Evolutionary conservation across 371 early-diverging fungal species (phyloP).

Genomic region (Mucor saturninus): DNA sequence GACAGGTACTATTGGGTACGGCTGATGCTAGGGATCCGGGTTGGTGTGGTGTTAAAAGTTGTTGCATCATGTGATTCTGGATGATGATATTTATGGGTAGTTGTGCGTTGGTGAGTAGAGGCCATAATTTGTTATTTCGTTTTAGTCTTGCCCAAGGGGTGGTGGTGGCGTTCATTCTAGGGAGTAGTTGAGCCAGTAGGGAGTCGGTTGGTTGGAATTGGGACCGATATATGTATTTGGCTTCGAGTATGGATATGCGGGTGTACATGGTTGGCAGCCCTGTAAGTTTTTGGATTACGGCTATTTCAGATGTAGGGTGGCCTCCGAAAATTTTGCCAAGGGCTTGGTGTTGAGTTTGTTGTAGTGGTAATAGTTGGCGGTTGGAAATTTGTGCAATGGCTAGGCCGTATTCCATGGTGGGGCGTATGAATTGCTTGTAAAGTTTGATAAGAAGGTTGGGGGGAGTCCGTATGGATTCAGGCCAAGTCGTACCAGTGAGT

Average conservation of each 20-base stretch:
- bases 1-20: too few species aligned
- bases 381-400: background rate
- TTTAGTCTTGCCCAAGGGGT: too few species aligned
- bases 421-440: background rate
- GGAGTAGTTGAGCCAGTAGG: background rate
- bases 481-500: too few species aligned
- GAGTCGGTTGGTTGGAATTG: background rate
- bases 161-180: background rate
- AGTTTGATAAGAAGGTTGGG: too few species aligned
- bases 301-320: background rate
- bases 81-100: too few species aligned
- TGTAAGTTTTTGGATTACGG: background rate
- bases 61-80: too few species aligned
- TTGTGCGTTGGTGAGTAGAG: too few species aligned
- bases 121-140: too few species aligned
- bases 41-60: too few species aligned
- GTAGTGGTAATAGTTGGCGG: background rate
- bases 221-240: background rate
- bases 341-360: background rate
- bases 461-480: too few species aligned
- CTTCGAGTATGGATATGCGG: background rate
- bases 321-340: background rate
- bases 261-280: background rate
- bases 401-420: background rate
- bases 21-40: too few species aligned